Percentiles rank a stretch among this genome's conserved stretches.
These are phyloP conservation scores for Phytophthora constricta DNA, from an alignment of 352 stramenopile species.

Conservation along the genomic window DNA sequence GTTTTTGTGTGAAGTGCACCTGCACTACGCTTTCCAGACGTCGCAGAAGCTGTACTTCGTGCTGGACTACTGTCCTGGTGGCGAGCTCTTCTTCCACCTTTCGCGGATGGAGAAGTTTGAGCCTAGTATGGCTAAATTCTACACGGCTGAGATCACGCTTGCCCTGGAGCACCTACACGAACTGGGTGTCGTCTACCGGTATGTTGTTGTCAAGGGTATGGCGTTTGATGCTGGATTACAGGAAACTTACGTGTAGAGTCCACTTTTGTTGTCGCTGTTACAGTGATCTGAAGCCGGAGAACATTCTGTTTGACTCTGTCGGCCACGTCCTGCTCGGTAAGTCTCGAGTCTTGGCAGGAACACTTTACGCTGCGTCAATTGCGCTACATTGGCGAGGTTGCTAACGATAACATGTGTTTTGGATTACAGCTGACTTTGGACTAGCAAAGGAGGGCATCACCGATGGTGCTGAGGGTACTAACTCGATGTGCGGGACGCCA, in stretches of 20 bases:
- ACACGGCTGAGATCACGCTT: constrained; percentile 91
- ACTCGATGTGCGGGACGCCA: constrained; percentile 91
- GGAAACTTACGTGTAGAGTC: constrained; percentile 5
- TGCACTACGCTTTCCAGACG: constrained; percentile 93
- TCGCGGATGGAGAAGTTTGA: constrained; percentile 91
- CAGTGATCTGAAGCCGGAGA: constrained; percentile 87
- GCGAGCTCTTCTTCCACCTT: constrained; percentile 92
- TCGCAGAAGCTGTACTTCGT: constrained; percentile 93
- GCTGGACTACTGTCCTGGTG: constrained; percentile 91
- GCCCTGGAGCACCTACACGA: constrained; percentile 91
- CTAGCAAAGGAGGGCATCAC: constrained; percentile 89
- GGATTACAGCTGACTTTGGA: constrained; percentile 79
- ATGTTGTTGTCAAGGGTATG: constrained; percentile 2
- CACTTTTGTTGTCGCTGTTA: constrained; percentile 9
- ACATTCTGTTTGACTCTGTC: constrained; percentile 83
- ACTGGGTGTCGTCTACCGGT: constrained; percentile 89
- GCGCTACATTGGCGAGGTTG: not conserved
- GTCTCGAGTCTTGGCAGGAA: no score
- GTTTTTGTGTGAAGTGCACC: constrained; percentile 56
- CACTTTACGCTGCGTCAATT: no score
- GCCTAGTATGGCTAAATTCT: constrained; percentile 89
- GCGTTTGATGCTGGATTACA: not conserved
- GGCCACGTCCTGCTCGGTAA: constrained; percentile 78
- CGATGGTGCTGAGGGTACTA: constrained; percentile 81
- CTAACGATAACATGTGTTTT: not conserved